phyloP scores from a whole-genome alignment of 352 stramenopile species.

The Halophytophthora batemanensis region DNA sequence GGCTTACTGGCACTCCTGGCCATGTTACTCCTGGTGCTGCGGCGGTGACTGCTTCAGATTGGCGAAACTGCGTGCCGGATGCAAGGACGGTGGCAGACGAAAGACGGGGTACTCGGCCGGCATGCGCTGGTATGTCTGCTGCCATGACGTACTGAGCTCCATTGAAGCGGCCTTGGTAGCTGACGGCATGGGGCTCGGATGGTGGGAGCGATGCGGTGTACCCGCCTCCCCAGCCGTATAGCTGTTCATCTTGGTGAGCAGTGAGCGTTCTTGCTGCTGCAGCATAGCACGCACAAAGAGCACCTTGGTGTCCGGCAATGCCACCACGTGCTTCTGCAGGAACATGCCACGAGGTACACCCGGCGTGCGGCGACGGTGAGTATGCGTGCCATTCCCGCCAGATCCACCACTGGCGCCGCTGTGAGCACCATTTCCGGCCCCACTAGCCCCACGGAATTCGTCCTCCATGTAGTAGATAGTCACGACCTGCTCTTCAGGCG shows the following conservation, averaged over 20 bases:
- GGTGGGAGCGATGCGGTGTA: slow-evolving; percentile 14
- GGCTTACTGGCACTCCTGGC: too few relatives aligned
- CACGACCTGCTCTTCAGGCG: slow-evolving; percentile 26
- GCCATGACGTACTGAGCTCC: slow-evolving; percentile 40
- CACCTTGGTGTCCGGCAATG: slow-evolving; percentile 68
- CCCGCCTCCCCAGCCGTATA: slow-evolving; percentile 15
- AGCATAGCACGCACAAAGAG: slow-evolving; percentile 84
- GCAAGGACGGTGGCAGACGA: slow-evolving; percentile 38
- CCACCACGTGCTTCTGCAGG: slow-evolving; percentile 75
- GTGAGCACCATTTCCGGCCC: slow-evolving; percentile 14
- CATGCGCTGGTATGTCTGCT: slow-evolving; percentile 31
- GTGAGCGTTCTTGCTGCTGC: slow-evolving; percentile 77
- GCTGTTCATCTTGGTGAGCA: slow-evolving; percentile 64
- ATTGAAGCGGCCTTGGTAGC: slow-evolving; percentile 39
- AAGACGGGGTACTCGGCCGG: slow-evolving; percentile 68
- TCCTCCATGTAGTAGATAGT: slow-evolving; percentile 77
- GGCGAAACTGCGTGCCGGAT: slow-evolving; percentile 35
- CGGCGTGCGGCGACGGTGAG: slow-evolving; percentile 29
- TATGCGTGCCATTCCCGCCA: slow-evolving; percentile 21
- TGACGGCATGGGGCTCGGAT: slow-evolving; percentile 17
- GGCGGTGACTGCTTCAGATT: slow-evolving; percentile 23
- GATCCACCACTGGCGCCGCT: slow-evolving; percentile 17
- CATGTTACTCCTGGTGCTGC: slow-evolving; percentile 7
- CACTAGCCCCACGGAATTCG: slow-evolving; percentile 43
- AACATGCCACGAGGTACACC: slow-evolving; percentile 55